Evolutionary conservation across 345 rosid genomes (phyloP).

Genomic region (Geranium brycei): DNA sequence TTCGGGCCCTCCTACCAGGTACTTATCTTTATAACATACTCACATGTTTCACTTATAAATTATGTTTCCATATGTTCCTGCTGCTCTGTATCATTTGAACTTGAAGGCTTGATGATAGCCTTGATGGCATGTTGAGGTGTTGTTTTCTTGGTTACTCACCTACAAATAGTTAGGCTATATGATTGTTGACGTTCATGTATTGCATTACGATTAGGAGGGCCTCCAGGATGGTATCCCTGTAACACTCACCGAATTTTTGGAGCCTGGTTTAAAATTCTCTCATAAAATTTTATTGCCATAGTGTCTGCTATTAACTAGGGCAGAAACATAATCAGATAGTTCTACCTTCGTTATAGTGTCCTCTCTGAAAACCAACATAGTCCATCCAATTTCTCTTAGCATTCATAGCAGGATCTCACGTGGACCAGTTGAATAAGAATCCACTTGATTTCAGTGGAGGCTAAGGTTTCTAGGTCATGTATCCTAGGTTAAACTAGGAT

Average conservation of each 20-base stretch:
- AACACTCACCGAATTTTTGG: no score
- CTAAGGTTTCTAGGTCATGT: not conserved
- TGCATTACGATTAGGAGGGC: no score
- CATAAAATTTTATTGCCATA: not conserved
- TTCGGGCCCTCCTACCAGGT: conserved; percentile 96
- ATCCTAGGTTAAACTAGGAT: not conserved
- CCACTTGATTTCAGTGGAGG: not conserved
- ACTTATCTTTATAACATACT: not conserved
- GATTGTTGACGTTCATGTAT: no score
- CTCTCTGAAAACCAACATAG: not conserved
- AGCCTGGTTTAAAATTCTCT: no score
- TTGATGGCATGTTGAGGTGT: no score
- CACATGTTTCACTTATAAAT: no score
- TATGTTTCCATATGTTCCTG: not conserved
- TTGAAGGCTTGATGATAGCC: no score
- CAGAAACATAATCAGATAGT: not conserved
- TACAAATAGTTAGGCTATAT: no score
- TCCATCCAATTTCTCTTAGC: not conserved
- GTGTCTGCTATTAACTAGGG: not conserved
- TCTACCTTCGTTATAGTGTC: not conserved
- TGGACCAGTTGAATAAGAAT: not conserved
- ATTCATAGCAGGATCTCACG: not conserved
- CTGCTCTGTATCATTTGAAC: no score
- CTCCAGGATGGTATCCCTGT: no score
- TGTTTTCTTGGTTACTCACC: no score